Evolutionary conservation across 306 rosid genomes (phyloP).

Genomic region (Cercis canadensis): DNA sequence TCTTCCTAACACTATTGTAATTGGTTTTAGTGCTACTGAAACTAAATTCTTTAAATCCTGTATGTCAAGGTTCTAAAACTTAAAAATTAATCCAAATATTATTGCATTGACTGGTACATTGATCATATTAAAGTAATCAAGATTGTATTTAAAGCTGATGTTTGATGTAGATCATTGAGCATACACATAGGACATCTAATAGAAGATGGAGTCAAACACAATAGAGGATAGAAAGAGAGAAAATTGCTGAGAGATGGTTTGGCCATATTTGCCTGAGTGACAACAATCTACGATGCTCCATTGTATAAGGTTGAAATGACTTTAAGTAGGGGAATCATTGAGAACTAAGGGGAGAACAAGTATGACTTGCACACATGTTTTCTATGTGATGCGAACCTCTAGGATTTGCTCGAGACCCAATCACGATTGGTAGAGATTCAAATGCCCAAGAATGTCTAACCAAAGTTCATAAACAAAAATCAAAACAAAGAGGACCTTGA

Average conservation of each 20-base stretch:
- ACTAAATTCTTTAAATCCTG: background rate
- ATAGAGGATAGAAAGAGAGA: constrained; percentile 13
- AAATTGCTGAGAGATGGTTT: constrained; percentile 22
- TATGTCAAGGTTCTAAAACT: constrained; percentile 19
- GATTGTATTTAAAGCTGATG: constrained; percentile 13
- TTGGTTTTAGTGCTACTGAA: background rate
- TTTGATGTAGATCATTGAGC: constrained; percentile 23
- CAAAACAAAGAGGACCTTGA: too few species aligned
- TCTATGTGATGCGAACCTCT: too few species aligned
- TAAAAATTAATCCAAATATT: constrained; percentile 5
- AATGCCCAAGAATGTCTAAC: too few species aligned
- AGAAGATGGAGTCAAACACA: constrained; percentile 2
- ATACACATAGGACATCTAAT: background rate
- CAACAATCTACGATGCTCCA: background rate
- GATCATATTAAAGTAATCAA: constrained; percentile 27
- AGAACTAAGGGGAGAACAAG: background rate
- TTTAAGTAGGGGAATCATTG: constrained; percentile 1
- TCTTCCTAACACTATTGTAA: background rate
- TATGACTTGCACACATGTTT: constrained; percentile 16
- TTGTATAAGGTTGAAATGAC: constrained; percentile 25
- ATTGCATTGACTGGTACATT: constrained; percentile 25
- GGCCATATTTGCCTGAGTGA: constrained; percentile 21
- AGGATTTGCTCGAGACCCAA: too few species aligned
- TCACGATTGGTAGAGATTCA: too few species aligned
- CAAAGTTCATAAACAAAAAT: too few species aligned